A percentile compares a stretch with the other conserved stretches of the same genome.
These are phyloP conservation scores for Juncus inflexus DNA, from an alignment of 176 grass and related monocot species.

Conservation along the genomic window DNA sequence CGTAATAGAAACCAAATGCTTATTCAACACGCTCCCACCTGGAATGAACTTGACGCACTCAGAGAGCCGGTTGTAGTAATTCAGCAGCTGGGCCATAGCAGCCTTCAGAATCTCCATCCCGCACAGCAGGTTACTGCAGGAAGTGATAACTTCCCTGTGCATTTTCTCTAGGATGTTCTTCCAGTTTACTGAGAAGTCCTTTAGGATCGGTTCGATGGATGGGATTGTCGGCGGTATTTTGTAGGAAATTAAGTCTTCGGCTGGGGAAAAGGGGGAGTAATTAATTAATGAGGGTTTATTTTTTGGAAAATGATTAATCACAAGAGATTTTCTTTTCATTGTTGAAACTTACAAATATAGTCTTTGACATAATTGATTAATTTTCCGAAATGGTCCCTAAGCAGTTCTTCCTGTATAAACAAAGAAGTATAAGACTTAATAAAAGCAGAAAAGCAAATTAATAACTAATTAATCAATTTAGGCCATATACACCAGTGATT, in stretches of 20 bases:
- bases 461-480: no score
- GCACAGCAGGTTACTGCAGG: slow-evolving; percentile 78
- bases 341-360: slow-evolving; percentile 51
- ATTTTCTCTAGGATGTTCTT: slow-evolving; percentile 66
- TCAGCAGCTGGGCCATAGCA: slow-evolving; percentile 69
- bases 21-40: slow-evolving; percentile 52
- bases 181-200: slow-evolving; percentile 77
- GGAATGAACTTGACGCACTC: slow-evolving; percentile 78
- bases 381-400: slow-evolving; percentile 73
- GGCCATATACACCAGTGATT: no score
- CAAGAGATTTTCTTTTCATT: slow-evolving; percentile 21
- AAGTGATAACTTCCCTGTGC: slow-evolving; percentile 90
- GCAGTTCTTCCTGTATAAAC: slow-evolving; percentile 68
- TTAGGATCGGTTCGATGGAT: slow-evolving; percentile 57
- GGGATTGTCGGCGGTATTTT: slow-evolving; percentile 37
- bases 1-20: slow-evolving; percentile 75
- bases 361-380: slow-evolving; percentile 63
- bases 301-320: slow-evolving; percentile 10
- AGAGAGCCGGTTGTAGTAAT: slow-evolving; percentile 81
- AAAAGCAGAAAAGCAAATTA: no score
- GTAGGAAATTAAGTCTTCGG: slow-evolving; percentile 60
- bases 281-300: slow-evolving; percentile 16
- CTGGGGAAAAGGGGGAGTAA: slow-evolving; percentile 39
- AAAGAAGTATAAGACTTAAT: slow-evolving; percentile 3
- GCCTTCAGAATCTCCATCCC: slow-evolving; percentile 82